Base-by-base conservation (phyloP, 805 yeast genomes). In the Candida gorgasii region DNA sequence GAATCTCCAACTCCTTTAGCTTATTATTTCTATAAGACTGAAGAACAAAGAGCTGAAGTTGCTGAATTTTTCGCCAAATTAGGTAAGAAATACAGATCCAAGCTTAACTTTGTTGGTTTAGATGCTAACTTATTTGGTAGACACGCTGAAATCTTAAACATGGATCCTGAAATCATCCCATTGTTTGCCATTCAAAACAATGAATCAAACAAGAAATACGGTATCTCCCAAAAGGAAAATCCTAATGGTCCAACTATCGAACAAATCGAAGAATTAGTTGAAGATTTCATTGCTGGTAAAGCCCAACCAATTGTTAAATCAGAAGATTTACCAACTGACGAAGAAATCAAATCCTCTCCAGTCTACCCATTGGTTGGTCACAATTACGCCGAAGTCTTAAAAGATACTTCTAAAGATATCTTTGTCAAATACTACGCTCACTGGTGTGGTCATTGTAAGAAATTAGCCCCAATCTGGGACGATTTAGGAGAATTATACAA, bases 381-480 rank as follows among this genome's bases (percentile, higher is more conserved):
- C 69, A 88, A 82, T 59, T 93, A 88, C 67, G 84, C 86, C 39
- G 79, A 75, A 24, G 68, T 88, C 46, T 76, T 88, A 40, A 65
- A 65, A 22, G 82, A 82, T 55, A 40, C 58, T 52, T 44, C 62
- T 34, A 84, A 81, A 69, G 92, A 86, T 61, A 83, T 86, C 27
- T 67, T 90, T 44, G 96, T 92, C 43, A 86, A 88, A 72, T 92
- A 90, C 70, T 90, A 87, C 61, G 97, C 98, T 37, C 95, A 95
- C 69, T 90, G 97, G 97, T 89, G 96, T 74, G 95, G 96, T 36
- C 96, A 89, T 75, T 89, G 97, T 75, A 89, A 88, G 76, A 86
- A 79, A 67, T 76, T 89, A 63, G 92, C 92, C 40, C 96, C 97
- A 59, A 75, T 73, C 45, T 92, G 82, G 74, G 95, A 87, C 62